Conservation (phyloP, 1,284 basidiomycete genomes). For the Ceratobasidium sp. region DNA sequence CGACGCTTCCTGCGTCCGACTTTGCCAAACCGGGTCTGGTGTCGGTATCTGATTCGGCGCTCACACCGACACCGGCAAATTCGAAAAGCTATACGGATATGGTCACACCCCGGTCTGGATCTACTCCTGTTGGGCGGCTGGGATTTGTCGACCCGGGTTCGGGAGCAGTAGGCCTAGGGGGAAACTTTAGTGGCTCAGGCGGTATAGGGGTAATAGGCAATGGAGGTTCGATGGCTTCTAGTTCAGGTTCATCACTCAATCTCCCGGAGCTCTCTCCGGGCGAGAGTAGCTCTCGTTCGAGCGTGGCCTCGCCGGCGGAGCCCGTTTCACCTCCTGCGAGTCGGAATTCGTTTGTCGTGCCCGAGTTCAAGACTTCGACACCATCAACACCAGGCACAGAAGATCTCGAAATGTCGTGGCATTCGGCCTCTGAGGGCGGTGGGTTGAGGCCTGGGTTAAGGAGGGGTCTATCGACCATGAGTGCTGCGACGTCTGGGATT, state of each 20-base stretch:
- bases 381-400: background rate
- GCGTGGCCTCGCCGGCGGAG: slow-evolving; percentile 25
- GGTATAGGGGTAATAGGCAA: background rate
- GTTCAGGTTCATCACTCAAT: slow-evolving; percentile 14
- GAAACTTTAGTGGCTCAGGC: no score
- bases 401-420: slow-evolving; percentile 20
- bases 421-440: background rate
- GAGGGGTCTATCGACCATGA: background rate
- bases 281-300: slow-evolving; percentile 19
- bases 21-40: background rate
- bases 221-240: background rate
- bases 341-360: background rate
- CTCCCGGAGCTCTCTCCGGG: slow-evolving; percentile 28
- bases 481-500: slow-evolving; percentile 4
- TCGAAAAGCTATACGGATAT: slow-evolving; percentile 3
- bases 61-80: slow-evolving; percentile 1
- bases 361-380: background rate
- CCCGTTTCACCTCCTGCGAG: slow-evolving; percentile 22
- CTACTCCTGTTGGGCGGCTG: background rate
- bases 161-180: no score
- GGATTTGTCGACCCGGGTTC: background rate
- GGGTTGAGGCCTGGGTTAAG: background rate
- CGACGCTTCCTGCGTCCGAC: background rate
- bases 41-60: slow-evolving; percentile 3
- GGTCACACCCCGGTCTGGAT: background rate